Conservation (phyloP, 495 filamentous ascomycete species). For the Penicillium waksmanii region DNA sequence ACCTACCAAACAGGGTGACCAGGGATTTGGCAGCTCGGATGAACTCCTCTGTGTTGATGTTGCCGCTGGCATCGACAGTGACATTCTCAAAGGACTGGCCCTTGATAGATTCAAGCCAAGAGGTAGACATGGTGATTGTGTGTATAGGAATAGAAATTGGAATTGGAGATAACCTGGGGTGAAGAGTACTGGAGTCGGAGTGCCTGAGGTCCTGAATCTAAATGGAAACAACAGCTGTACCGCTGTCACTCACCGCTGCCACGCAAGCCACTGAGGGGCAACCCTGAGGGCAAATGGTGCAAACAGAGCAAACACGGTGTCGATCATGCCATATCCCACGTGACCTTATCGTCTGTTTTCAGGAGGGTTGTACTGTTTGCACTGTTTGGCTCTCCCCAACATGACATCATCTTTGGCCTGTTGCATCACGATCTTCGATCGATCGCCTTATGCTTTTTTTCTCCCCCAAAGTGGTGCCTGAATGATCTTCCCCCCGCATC, state of each 20-base stretch:
- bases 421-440: constrained; percentile 24
- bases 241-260: constrained; percentile 15
- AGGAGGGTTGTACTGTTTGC: constrained; percentile 8
- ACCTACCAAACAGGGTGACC: constrained; percentile 81
- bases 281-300: constrained; percentile 17
- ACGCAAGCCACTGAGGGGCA: constrained; percentile 25
- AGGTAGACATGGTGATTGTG: constrained; percentile 43
- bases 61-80: constrained; percentile 68
- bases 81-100: constrained; percentile 76
- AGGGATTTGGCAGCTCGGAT: constrained; percentile 87
- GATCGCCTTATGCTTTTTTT: constrained; percentile 16
- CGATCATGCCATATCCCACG: background rate
- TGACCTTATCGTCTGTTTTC: background rate
- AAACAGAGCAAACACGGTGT: constrained; percentile 18
- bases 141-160: constrained; percentile 1
- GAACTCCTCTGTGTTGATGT: constrained; percentile 84
- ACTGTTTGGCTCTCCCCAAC: constrained; percentile 8
- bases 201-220: too few relatives aligned
- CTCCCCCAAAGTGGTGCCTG: constrained; percentile 10
- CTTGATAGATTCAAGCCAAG: constrained; percentile 84
- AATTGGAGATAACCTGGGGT: constrained; percentile 6
- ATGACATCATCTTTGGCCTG: constrained; percentile 37
- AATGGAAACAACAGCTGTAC: constrained; percentile 20
- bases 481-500: constrained; percentile 10
- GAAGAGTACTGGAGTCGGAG: background rate